Percentiles rank a stretch among this genome's conserved stretches.
These are phyloP conservation scores for Sclerotinia minor DNA, from an alignment of 2,329 filamentous ascomycete species.

Conservation along the genomic window DNA sequence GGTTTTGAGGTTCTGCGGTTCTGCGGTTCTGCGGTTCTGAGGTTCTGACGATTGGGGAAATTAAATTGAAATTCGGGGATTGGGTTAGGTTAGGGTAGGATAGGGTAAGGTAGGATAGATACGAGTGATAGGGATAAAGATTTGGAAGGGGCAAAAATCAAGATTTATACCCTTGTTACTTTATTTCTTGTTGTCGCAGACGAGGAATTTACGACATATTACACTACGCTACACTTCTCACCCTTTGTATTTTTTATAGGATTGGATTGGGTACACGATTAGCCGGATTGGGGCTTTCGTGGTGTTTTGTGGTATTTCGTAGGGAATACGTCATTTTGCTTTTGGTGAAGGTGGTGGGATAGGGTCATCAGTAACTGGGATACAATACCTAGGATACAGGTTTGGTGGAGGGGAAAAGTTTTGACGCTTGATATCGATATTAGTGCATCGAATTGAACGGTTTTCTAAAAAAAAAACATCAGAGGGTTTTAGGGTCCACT, in stretches of 20 bases:
- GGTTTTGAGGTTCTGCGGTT: no score
- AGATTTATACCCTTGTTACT: constrained; percentile 7
- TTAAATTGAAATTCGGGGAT: no score
- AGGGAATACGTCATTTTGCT: constrained; percentile 7
- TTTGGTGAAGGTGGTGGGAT: not conserved
- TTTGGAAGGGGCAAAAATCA: not conserved
- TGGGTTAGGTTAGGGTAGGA: no score
- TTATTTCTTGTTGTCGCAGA: not conserved
- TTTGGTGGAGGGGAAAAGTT: not conserved
- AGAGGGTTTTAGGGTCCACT: not conserved
- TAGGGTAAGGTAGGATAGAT: no score
- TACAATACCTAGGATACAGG: not conserved
- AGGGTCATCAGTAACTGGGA: not conserved
- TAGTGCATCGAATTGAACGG: not conserved
- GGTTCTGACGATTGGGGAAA: not conserved
- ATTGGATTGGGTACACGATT: not conserved
- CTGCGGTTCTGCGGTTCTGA: no score
- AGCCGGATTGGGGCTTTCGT: not conserved
- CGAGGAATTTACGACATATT: not conserved
- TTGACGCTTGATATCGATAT: not conserved
- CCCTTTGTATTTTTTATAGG: not conserved
- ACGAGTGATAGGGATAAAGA: not conserved
- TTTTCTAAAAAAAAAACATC: not conserved
- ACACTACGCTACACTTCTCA: not conserved
- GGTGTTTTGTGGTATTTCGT: no score